Conservation (phyloP, 2,329 filamentous ascomycete genomes). For the Fusarium palustre region DNA sequence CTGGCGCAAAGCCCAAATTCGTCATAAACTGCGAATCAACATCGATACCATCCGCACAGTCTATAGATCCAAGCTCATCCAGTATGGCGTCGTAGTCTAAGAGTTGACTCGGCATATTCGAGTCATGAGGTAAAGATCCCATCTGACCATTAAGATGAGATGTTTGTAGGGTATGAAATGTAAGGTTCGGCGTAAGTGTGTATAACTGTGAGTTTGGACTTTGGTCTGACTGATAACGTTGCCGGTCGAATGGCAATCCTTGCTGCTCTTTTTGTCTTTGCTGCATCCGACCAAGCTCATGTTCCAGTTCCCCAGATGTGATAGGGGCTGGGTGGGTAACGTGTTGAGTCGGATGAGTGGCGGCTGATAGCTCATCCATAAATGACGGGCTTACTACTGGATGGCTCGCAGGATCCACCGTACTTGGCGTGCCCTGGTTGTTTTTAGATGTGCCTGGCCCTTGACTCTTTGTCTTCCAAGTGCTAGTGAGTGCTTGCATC, state of each 20-base stretch:
- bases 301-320: slow-evolving; percentile 39
- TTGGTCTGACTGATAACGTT: slow-evolving; percentile 33
- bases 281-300: slow-evolving; percentile 43
- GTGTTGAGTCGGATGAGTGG: slow-evolving; percentile 44
- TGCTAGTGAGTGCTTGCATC: slow-evolving; percentile 44
- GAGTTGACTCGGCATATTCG: slow-evolving; percentile 40
- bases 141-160: slow-evolving; percentile 37
- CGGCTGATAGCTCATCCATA: slow-evolving; percentile 48
- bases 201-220: slow-evolving; percentile 43
- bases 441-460: slow-evolving; percentile 38
- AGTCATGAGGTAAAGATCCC: slow-evolving; percentile 38
- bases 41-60: slow-evolving; percentile 62
- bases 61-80: slow-evolving; percentile 64
- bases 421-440: slow-evolving; percentile 30
- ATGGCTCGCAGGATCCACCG: slow-evolving; percentile 34
- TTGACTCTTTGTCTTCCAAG: slow-evolving; percentile 42
- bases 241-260: slow-evolving; percentile 37
- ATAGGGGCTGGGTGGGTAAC: slow-evolving; percentile 38
- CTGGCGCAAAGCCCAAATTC: slow-evolving; percentile 73
- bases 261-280: slow-evolving; percentile 41
- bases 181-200: slow-evolving; percentile 41
- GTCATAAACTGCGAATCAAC: slow-evolving; percentile 73
- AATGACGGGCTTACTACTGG: slow-evolving; percentile 37
- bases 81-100: slow-evolving; percentile 65
- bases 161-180: slow-evolving; percentile 44